A percentile compares a stretch with the other conserved stretches of the same genome.
phyloP scores from a whole-genome alignment of 2,329 filamentous ascomycete genomes.

The Lecanicillium sp. region DNA sequence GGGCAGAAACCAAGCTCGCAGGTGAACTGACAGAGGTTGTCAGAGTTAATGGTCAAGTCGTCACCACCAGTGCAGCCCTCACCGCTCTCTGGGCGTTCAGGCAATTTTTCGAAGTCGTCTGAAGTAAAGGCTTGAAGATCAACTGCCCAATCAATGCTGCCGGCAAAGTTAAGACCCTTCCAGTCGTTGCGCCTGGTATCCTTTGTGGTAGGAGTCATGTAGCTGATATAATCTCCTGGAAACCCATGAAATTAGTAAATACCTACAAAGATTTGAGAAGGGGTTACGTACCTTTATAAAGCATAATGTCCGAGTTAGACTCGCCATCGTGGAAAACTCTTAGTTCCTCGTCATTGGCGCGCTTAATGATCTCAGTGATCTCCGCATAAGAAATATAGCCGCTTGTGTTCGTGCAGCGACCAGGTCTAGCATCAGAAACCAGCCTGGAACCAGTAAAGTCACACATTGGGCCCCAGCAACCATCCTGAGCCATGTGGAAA shows the following conservation, averaged over 20 bases:
- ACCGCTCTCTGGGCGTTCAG: not conserved
- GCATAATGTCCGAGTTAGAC: not conserved
- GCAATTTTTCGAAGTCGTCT: not conserved
- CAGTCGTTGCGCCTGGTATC: not conserved
- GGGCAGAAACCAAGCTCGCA: not conserved
- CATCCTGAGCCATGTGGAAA: conserved; percentile 25
- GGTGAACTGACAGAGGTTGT: not conserved
- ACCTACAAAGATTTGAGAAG: too few relatives aligned
- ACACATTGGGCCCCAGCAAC: conserved; percentile 23
- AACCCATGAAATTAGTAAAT: too few relatives aligned
- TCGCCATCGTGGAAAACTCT: not conserved
- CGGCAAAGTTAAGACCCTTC: not conserved
- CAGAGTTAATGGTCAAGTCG: not conserved
- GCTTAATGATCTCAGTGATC: not conserved
- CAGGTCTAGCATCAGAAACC: too few relatives aligned
- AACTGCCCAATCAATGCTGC: not conserved
- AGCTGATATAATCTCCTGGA: too few relatives aligned
- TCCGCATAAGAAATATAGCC: not conserved
- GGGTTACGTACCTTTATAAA: too few relatives aligned
- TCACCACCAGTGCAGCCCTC: not conserved
- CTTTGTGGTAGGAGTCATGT: too few relatives aligned
- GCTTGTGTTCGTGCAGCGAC: not conserved
- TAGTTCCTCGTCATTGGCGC: too few relatives aligned
- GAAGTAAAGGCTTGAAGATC: not conserved
- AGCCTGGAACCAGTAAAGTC: conserved; percentile 24